Evolutionary conservation across 225 moss, liverwort and hornwort genomes (phyloP), one percentile per base, ranked within the genome.

Genomic region (Straminergon stramineum): DNA sequence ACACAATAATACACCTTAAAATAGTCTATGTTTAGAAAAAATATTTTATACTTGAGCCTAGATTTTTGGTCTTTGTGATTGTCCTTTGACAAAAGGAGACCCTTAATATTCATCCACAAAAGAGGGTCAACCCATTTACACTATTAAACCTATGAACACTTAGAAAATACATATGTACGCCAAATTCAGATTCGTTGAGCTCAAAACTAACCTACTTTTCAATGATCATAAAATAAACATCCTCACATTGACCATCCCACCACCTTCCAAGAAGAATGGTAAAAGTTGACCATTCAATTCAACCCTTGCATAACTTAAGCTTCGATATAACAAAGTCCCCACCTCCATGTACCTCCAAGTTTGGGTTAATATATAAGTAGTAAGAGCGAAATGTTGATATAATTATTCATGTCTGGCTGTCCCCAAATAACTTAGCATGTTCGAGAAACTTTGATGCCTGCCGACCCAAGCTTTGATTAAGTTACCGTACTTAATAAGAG

Each of bases 71-170:
- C 52, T 0, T 34, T 32, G 32, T 32, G 4, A 75, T 51, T 51
- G 7, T 32, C 2, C 2, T 0, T 52, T 22, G 34, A 53, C 2
- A 2, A 21, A 77, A 35, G 0, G 2, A 4, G 3, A 21, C 1
- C 8, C 14, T 52, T 9, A 48, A 10, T 48, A 52, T 20, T 77
- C 77, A 77, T 34, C 34, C 0, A 51, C 3, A 75, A 75, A 2
- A 15, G 5, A 48, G 1, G 8, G 4, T 32, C 27, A 32, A 52
- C 2, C 13, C 2, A 3, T 52, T 21, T 34, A 34, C 0, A 13
- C 32, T 34, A 34, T 52, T 13, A 11, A 2, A 43, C 13, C 8
- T 32, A 76, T 0, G 0, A 5, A 5, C 32, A 52, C 8, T 21
- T 7, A 13, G 0, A 52, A 52, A 13, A 52, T 34, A 52, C 13